Base-by-base conservation (phyloP, 2,329 filamentous ascomycete genomes). In the Colletotrichum nymphaeae region DNA sequence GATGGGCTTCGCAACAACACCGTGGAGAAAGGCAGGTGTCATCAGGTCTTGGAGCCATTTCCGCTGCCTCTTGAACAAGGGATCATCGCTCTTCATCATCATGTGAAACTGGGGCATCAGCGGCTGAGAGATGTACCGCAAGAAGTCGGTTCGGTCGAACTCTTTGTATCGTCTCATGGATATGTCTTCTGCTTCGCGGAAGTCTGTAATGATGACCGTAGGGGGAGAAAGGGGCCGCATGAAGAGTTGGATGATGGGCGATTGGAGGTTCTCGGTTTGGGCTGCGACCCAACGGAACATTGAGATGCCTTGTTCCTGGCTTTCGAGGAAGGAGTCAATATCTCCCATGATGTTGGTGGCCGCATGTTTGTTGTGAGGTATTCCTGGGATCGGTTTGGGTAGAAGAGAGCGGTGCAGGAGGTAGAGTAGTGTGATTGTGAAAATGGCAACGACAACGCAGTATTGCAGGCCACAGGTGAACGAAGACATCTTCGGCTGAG, bases 201-300 rank as follows among this genome's bases (percentile, higher is more conserved):
- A 73, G 67, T 87, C 86, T 9, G 80, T 78, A 4, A 88, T 73
- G 1, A 88, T 67, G 0, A 89, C 79, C 75, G 81, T 82, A 3
- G 86, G 87, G 24, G 79, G 79, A 0, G 75, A 73, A 24, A 86
- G 80, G 0, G 87, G 86, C 5, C 78, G 76, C 60, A 87, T 76
- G 76, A 88, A 89, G 5, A 85, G 77, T 74, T 90, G 88, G 5
- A 84, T 76, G 69, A 89, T 80, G 1, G 86, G 84, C 11, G 81
- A 82, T 6, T 83, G 75, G 58, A 83, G 79, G 78, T 82, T 11
- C 5, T 52, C 32, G 22, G 52, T 16, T 16, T 66, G 56, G 4
- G 5, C 12, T 12, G 26, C 22, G 14, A 57, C 42, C 53, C 56
- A 67, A 6, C 53, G 14, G 3, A 60, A 16, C 5, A 16, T 42